phyloP scores from a whole-genome alignment of 2,329 filamentous ascomycete genomes.

The Ophioceras dolichostomum region DNA sequence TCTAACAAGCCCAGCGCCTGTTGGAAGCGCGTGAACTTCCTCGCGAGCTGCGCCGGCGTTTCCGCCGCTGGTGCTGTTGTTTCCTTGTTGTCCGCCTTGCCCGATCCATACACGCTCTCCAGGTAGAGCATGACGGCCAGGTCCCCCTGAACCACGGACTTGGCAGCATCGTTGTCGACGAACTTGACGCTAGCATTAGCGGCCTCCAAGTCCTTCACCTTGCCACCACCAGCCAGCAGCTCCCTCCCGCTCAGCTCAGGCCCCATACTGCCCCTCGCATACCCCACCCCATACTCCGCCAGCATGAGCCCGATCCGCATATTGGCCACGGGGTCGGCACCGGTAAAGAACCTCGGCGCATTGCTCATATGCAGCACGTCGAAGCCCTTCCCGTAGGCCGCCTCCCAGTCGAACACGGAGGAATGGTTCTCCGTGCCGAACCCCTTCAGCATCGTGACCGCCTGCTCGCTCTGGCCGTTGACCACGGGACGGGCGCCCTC shows the following conservation, averaged over 20 bases:
- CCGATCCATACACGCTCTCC: slow-evolving; percentile 40
- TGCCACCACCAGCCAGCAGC: neutral
- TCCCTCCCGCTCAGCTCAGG: slow-evolving; percentile 15
- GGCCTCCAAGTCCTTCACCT: too few relatives aligned
- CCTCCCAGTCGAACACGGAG: slow-evolving; percentile 60
- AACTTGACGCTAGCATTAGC: slow-evolving; percentile 27
- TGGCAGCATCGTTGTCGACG: slow-evolving; percentile 38
- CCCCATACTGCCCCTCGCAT: slow-evolving; percentile 30
- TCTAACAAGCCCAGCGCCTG: slow-evolving; percentile 23
- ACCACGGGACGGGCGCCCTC: slow-evolving; percentile 49
- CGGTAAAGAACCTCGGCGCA: slow-evolving; percentile 37
- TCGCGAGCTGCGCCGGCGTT: slow-evolving; percentile 18
- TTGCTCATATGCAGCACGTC: slow-evolving; percentile 62
- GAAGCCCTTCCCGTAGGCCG: slow-evolving; percentile 66
- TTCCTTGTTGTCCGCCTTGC: slow-evolving; percentile 12
- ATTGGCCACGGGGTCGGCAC: slow-evolving; percentile 33
- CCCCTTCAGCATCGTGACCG: slow-evolving; percentile 57
- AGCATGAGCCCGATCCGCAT: slow-evolving; percentile 37
- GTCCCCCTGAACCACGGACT: slow-evolving; percentile 35
- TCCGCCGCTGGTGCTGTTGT: slow-evolving; percentile 9
- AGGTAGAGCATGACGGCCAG: slow-evolving; percentile 47
- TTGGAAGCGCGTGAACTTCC: slow-evolving; percentile 28
- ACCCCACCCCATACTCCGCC: slow-evolving; percentile 31
- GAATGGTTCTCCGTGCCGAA: slow-evolving; percentile 80
- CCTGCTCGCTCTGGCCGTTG: slow-evolving; percentile 55